Percentiles rank a stretch among this genome's conserved stretches.
These are phyloP conservation scores for Suzukiozyma palmioleophila DNA, from an alignment of 1,139 yeast species.

Conservation along the genomic window DNA sequence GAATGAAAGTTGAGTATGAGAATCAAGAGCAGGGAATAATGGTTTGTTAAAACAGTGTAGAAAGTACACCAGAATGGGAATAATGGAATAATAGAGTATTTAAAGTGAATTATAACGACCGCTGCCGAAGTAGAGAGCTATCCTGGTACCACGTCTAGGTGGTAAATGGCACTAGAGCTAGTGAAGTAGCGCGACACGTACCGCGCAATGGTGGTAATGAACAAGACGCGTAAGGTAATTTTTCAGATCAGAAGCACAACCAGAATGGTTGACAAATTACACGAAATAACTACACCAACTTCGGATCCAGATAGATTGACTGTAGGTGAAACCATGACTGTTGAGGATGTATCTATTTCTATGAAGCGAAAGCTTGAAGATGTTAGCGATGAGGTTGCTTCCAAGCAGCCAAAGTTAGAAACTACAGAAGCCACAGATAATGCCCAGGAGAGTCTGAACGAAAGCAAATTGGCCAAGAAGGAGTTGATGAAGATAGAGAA, in stretches of 20 bases:
- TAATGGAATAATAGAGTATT: not conserved
- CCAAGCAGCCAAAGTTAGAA: constrained; percentile 14
- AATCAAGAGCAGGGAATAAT: no score
- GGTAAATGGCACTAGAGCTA: not conserved
- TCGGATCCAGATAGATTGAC: not conserved
- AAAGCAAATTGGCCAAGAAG: constrained; percentile 7
- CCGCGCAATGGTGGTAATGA: constrained; percentile 1
- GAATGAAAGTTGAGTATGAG: no score
- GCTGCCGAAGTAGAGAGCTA: no score
- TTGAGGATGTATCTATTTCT: constrained; percentile 2
- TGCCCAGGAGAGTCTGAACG: constrained; percentile 2
- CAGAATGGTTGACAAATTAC: no score
- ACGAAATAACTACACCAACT: not conserved
- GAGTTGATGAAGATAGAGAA: constrained; percentile 8
- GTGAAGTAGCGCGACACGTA: not conserved
- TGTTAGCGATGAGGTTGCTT: constrained; percentile 25
- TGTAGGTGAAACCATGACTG: not conserved
- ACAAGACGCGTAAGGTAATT: not conserved
- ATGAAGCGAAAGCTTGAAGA: constrained; percentile 15
- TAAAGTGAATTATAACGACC: no score
- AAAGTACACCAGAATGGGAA: not conserved
- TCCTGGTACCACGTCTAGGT: no score
- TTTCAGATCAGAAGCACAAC: not conserved
- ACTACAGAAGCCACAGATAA: no score
- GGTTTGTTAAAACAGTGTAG: not conserved